Evolutionary conservation across 2,329 filamentous ascomycete species (phyloP), one percentile per base, ranked within the genome.

Genomic region (Clonostachys chloroleuca): DNA sequence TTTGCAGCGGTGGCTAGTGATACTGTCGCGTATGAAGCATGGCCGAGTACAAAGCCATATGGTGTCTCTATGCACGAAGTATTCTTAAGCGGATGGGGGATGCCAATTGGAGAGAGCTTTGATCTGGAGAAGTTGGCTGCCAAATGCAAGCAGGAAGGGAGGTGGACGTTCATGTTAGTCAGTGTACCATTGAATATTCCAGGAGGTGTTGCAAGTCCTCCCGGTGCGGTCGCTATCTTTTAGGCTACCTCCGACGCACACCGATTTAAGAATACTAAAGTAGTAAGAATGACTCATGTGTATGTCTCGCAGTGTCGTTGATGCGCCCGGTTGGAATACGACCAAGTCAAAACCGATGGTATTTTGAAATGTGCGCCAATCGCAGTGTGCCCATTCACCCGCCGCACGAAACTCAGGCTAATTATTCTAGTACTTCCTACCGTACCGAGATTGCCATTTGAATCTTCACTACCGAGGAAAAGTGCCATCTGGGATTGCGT

Each of bases 121-220:
- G 56, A 62, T 37, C 49, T 59, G 34, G 56, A 60, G 47, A 54
- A 47, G 24, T 49, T 62, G 44, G 54, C 55, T 41, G 55, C 73
- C 70, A 73, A 64, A 4, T 82, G 81, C 63, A 78, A 79, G 51
- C 68, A 73, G 52, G 66, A 69, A n/a, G 67, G 63, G 17, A 59
- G 72, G 14, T 77, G 71, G 67, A 64, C 61, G 0, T 80, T 80
- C 50, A 78, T 80, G 50, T 57, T 80, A 16, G 66, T 67, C 2
- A 74, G 69, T 18, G 61, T 68, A 43, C 74, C 73, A 2, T 57
- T 77, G 35, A 75, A 77, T 45, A 69, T 74, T 48, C 67, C 68
- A 30, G 71, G 71, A 1, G 70, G 68, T 6, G 65, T 73, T 2
- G 68, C 66, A 17, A 73, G 68, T 51, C 72, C 72, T 6, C 67